Conservation (phyloP, 2,329 filamentous ascomycete genomes). For the Alternaria sp. region DNA sequence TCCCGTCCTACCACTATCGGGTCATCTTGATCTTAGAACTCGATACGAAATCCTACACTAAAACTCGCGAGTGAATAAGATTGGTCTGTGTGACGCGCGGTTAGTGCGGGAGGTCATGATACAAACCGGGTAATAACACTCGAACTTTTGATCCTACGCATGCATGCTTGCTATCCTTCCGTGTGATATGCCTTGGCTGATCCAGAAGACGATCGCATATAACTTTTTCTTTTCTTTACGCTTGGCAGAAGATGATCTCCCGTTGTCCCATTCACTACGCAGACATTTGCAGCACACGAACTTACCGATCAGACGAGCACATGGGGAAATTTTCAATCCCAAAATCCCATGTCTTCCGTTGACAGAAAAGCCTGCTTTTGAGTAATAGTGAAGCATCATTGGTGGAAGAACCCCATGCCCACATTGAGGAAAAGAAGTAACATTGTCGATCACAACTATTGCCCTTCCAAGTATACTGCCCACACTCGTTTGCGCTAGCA, state of each 20-base stretch:
- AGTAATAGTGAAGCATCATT: not conserved
- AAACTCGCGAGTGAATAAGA: not conserved
- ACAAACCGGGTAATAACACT: not conserved
- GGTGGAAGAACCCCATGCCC: not conserved
- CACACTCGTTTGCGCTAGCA: not conserved
- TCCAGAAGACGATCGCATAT: not conserved
- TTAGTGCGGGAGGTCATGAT: not conserved
- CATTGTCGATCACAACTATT: not conserved
- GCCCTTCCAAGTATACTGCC: not conserved
- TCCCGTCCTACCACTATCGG: not conserved
- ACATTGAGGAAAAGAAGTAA: conserved; percentile 1
- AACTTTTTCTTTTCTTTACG: not conserved
- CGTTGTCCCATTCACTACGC: not conserved
- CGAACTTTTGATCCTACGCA: not conserved
- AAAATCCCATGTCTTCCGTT: not conserved
- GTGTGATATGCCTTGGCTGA: not conserved
- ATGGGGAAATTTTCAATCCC: not conserved
- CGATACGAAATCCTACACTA: not conserved
- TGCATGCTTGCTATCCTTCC: not conserved
- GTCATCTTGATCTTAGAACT: not conserved
- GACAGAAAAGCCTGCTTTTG: not conserved
- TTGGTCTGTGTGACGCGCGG: not conserved
- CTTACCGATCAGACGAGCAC: not conserved
- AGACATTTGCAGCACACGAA: not conserved
- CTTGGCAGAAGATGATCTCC: not conserved